phyloP scores from a whole-genome alignment of 192 early-diverging fungal genomes.

The Entrophospora sp. region DNA sequence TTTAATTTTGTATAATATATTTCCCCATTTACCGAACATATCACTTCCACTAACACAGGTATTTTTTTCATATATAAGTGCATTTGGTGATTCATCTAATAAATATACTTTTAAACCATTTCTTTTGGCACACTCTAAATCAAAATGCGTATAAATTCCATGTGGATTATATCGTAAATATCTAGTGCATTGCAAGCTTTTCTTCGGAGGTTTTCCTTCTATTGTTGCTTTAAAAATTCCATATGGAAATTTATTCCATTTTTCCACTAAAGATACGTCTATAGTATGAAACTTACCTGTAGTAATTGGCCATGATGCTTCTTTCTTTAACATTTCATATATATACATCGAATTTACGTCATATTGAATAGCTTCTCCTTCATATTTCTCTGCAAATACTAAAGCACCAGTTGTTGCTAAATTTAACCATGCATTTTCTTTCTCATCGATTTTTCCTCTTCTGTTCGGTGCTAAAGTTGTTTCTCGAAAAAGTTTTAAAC shows the following conservation, averaged over 20 bases:
- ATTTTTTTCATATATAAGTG: neutral
- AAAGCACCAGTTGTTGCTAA: slow-evolving; percentile 10
- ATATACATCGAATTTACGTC: slow-evolving; percentile 6
- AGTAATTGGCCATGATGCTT: neutral
- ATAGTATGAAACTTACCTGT: neutral
- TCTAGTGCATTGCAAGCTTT: neutral
- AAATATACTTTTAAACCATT: neutral
- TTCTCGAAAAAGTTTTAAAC: slow-evolving; percentile 7
- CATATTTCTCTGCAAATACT: slow-evolving; percentile 10
- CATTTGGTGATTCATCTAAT: neutral
- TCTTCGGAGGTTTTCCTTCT: neutral
- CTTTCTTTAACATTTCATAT: neutral
- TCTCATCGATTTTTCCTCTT: neutral
- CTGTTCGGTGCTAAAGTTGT: neutral
- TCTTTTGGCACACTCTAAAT: neutral
- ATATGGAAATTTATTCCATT: neutral
- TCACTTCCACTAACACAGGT: neutral
- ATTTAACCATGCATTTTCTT: slow-evolving; percentile 11
- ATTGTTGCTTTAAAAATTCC: neutral
- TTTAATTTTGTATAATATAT: neutral
- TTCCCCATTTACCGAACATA: neutral
- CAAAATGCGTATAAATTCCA: neutral
- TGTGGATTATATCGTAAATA: neutral
- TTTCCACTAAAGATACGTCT: neutral
- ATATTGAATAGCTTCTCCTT: slow-evolving; percentile 11